A percentile compares a stretch with the other conserved stretches of the same genome.
These are phyloP conservation scores for Desmodesmus armatus DNA, from an alignment of 139 green algal species.

Conservation along the genomic window DNA sequence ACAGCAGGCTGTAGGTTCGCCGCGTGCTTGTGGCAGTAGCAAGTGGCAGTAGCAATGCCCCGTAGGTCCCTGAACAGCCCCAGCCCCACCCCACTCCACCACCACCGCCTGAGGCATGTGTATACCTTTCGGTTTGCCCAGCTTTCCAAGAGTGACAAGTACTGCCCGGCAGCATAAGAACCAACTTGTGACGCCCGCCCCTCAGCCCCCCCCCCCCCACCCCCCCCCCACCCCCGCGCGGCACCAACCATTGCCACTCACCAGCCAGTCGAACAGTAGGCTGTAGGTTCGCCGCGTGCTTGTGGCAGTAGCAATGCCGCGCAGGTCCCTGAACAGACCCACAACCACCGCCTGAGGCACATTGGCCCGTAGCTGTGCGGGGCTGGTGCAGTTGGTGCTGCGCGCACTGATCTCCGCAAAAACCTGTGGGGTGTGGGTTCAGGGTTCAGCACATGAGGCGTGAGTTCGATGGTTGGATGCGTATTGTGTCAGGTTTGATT, in stretches of 20 bases:
- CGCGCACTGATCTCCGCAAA: constrained; percentile 28
- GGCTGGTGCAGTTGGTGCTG: constrained; percentile 50
- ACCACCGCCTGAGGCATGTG: constrained; percentile 76
- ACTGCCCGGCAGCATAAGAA: too few relatives aligned
- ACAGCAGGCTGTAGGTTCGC: constrained; percentile 87
- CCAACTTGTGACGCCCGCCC: too few relatives aligned
- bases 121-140: too few relatives aligned
- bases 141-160: too few relatives aligned
- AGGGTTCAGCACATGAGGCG: too few relatives aligned
- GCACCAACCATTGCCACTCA: too few relatives aligned
- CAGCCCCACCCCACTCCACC: too few relatives aligned
- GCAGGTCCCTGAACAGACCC: constrained; percentile 94
- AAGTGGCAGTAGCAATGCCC: constrained; percentile 90
- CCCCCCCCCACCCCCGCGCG: too few relatives aligned
- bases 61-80: constrained; percentile 95
- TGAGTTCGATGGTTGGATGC: too few relatives aligned
- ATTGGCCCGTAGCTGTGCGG: constrained; percentile 58
- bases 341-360: constrained; percentile 79
- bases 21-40: constrained; percentile 90
- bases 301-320: constrained; percentile 92
- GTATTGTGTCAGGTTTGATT: too few relatives aligned
- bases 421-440: background rate
- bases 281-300: constrained; percentile 85
- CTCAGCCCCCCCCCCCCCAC: too few relatives aligned
- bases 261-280: constrained; percentile 97